Base-by-base conservation (phyloP, 257 asterid genomes). In the Nicotiana knightiana region DNA sequence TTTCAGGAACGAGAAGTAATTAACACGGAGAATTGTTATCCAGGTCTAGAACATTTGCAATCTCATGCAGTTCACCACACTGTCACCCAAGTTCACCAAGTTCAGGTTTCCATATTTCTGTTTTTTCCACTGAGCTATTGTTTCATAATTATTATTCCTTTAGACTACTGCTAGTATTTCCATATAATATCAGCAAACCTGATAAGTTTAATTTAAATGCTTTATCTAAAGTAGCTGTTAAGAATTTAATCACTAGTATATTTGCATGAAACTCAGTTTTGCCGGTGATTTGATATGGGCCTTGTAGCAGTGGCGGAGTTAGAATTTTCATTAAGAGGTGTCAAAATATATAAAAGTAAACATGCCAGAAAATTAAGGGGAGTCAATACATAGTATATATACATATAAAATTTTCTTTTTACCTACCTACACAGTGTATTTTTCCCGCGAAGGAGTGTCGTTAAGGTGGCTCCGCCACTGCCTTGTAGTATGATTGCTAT, bases 61-160 rank as follows among this genome's bases (percentile, higher is more conserved):
- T 77, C 91, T 84, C 97, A 90, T 82, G 88, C 87, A 13, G 70
- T 88, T 48, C 88, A 89, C 78, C 95, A 86, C 65, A 88, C 89
- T n/a, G 90, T 65, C 33, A 91, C 92, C 54, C 92, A 88, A 67
- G 83, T 89, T 83, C 97, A 90, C 57, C 94, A 91, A 92, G 92
- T 91, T 67, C 51, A 46, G 82, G 82, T 32, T 63, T 55, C 26
- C 66, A 57, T 80, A 57, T 68, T 39, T 39, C 55, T 68, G 55
- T 68, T 37, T 37, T 51, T n/a, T 68, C 35, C 77, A 68, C 57
- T 37, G 35, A 3, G 1, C 32, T 39, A n/a, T 7, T 59, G 58
- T 73, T 30, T 61, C 32, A 10, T 68, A 18, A 2, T 39, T 39
- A 37, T 68, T 68, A 4, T 68, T 68, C 57, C n/a, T 67, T 37